Base-by-base conservation (phyloP, 164 flowering plant genomes). In the Magnolia changhungtana region DNA sequence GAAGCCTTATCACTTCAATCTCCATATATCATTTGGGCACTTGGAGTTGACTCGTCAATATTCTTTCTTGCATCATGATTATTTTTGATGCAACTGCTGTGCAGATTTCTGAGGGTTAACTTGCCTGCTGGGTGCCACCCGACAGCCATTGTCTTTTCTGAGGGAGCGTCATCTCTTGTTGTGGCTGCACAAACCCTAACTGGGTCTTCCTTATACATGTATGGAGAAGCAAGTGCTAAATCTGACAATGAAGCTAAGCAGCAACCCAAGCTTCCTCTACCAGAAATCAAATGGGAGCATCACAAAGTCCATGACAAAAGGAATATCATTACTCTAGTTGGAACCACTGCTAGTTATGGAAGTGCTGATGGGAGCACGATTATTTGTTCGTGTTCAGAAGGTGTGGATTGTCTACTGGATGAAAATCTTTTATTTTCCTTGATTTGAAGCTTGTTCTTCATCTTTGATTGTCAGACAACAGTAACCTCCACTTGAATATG, bases 221-320 rank as follows among this genome's bases (percentile, higher is more conserved):
- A 85, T 80, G 98, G 86, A 73, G 98, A 92, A 76, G 96, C 85
- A 63, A 87, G 85, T 75, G 74, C 87, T 27, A 86, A 86, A 71
- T 18, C 86, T 75, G 71, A 81, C 58, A 82, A 74, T 80, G 95
- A 88, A 31, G 45, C 72, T 55, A 90, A 90, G 77, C 90, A 88
- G 76, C 92, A 86, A 66, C 16, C 84, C 67, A 92, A 92, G 86
- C 96, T 87, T 82, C 97, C 98, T 50, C 88, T 86, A 24, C 98
- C 99, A 7, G 92, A 90, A 87, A 87, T 91, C 64, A 94, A 96
- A 83, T 96, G 99, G 99, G 93, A 88, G 81, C 93, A 87, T 70
- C 96, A 87, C 78, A 94, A 94, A 85, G 90, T 89, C 67, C 99
- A 96, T 78, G 97, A 91, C 8, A 82, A 83, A 65, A 88, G 80